Evolutionary conservation across 2,329 filamentous ascomycete genomes (phyloP).

Genomic region (Trichothecium roseum): DNA sequence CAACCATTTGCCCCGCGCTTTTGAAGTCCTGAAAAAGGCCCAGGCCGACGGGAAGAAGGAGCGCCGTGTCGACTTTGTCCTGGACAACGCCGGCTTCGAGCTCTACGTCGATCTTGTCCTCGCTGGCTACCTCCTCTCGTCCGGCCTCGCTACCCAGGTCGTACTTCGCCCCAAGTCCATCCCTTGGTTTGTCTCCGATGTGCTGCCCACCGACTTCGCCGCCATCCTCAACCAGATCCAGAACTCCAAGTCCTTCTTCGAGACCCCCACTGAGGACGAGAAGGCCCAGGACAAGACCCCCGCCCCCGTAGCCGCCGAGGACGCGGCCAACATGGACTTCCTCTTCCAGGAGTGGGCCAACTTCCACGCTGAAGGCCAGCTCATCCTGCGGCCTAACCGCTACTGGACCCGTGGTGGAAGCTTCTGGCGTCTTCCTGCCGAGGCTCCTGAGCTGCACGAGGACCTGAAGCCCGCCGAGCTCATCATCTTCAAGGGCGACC

Average conservation of each 20-base stretch:
- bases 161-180: constrained; percentile 90
- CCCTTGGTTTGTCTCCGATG: constrained; percentile 97
- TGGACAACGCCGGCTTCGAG: constrained; percentile 97
- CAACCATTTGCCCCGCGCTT: constrained; percentile 71
- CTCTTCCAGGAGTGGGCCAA: constrained; percentile 74
- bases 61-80: constrained; percentile 80
- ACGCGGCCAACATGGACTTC: constrained; percentile 58
- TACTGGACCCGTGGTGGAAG: constrained; percentile 89
- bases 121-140: constrained; percentile 77
- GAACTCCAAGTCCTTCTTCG: constrained; percentile 69
- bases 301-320: constrained; percentile 53
- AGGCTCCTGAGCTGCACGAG: constrained; percentile 56
- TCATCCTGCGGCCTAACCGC: constrained; percentile 70
- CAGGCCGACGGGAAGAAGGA: constrained; percentile 54
- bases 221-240: constrained; percentile 75
- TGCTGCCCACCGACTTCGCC: constrained; percentile 74
- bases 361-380: constrained; percentile 73
- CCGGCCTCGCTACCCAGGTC: constrained; percentile 75
- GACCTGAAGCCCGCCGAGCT: constrained; percentile 78
- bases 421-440: constrained; percentile 74
- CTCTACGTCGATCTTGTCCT: constrained; percentile 91
- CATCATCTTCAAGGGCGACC: constrained; percentile 91
- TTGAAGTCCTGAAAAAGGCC: constrained; percentile 55
- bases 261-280: constrained; percentile 60
- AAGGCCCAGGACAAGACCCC: constrained; percentile 45